These are phyloP conservation scores for Pythium biforme DNA, from an alignment of 352 stramenopile genomes.

Conservation along the genomic window DNA sequence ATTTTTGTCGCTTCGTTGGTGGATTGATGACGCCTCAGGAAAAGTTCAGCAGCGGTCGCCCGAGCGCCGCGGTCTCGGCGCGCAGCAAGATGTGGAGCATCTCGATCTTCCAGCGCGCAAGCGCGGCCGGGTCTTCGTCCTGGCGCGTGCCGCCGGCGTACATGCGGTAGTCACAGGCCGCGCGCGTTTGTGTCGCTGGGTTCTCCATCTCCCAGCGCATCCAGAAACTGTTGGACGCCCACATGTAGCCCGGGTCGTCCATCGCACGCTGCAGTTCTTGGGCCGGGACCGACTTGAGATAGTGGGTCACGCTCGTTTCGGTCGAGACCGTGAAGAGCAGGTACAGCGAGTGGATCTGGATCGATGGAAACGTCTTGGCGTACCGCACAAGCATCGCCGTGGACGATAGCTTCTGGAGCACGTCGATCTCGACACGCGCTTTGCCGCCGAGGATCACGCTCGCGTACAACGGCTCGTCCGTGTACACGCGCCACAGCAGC, in stretches of 20 bases:
- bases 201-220: background rate
- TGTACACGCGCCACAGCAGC: constrained; percentile 10
- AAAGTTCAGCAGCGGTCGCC: no score
- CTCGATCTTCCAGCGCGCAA: background rate
- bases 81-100: no score
- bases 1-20: no score
- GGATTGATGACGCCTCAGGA: no score
- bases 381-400: constrained; percentile 10
- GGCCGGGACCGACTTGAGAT: background rate
- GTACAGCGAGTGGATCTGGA: constrained; percentile 20
- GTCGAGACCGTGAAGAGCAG: constrained; percentile 15
- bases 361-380: constrained; percentile 13
- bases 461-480: background rate
- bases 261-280: constrained; percentile 11
- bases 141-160: background rate
- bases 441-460: background rate
- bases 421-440: background rate
- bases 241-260: background rate
- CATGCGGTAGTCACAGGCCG: background rate
- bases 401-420: constrained; percentile 16
- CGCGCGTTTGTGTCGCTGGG: background rate
- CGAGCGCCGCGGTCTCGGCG: no score
- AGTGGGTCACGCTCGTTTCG: background rate
- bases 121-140: background rate
- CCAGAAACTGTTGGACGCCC: background rate